These are phyloP conservation scores for Xerophyta viscosa DNA, from an alignment of 106 monocot species.

Conservation along the genomic window DNA sequence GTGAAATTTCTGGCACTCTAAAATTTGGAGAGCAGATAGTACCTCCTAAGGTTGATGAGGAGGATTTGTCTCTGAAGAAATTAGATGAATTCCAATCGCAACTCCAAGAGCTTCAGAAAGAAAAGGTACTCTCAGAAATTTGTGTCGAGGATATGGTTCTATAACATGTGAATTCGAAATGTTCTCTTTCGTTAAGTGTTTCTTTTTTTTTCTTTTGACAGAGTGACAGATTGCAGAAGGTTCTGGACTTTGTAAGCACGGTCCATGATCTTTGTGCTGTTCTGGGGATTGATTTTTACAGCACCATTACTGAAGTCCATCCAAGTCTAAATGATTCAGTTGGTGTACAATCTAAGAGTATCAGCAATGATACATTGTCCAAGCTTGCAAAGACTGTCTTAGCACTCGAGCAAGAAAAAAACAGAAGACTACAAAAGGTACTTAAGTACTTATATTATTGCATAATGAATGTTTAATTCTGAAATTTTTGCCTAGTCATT, in stretches of 20 bases:
- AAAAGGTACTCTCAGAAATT: too few relatives aligned
- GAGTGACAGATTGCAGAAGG: constrained; percentile 81
- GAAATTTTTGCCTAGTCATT: too few relatives aligned
- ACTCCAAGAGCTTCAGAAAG: constrained; percentile 81
- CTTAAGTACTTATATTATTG: too few relatives aligned
- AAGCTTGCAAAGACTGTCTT: constrained; percentile 61
- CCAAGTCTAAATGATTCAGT: constrained; percentile 69
- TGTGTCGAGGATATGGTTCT: too few relatives aligned
- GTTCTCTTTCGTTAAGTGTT: too few relatives aligned
- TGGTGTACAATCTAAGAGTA: constrained; percentile 78
- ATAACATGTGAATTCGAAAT: too few relatives aligned
- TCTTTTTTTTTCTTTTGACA: constrained; percentile 30
- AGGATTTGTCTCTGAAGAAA: constrained; percentile 75
- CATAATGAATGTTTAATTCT: too few relatives aligned
- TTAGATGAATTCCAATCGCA: constrained; percentile 71
- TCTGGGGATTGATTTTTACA: constrained; percentile 84
- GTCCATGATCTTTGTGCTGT: constrained; percentile 91
- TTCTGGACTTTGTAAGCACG: constrained; percentile 75
- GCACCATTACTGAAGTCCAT: constrained; percentile 77
- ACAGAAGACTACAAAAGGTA: constrained; percentile 73
- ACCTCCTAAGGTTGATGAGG: constrained; percentile 49
- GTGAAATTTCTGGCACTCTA: constrained; percentile 57
- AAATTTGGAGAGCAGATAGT: constrained; percentile 32
- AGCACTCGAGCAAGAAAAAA: constrained; percentile 62
- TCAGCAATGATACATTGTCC: constrained; percentile 73